A percentile compares a stretch with the other conserved stretches of the same genome.
These are phyloP conservation scores for Prunus yedoensis DNA, from an alignment of 331 rosid genomes.

Conservation along the genomic window DNA sequence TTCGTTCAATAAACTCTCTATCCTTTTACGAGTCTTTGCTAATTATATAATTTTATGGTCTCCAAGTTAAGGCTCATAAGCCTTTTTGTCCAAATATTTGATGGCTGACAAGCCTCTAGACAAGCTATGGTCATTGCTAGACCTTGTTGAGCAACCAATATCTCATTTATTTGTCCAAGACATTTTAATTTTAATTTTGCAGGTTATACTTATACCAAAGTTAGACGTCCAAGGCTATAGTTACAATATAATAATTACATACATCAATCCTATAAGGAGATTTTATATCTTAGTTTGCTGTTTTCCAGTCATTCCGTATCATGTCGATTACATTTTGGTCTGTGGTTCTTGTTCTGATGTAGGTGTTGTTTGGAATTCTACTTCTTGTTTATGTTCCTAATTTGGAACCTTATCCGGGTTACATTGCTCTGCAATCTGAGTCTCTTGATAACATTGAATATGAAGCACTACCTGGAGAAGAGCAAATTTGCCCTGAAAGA, in stretches of 20 bases:
- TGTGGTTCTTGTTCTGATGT: conserved; percentile 27
- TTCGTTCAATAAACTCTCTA: not conserved
- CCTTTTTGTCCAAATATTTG: not conserved
- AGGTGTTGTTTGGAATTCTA: conserved; percentile 73
- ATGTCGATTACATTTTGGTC: not conserved
- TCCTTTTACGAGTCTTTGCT: not conserved
- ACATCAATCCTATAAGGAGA: too few relatives aligned
- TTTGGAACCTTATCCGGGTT: conserved; percentile 69
- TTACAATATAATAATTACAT: too few relatives aligned
- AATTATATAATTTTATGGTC: not conserved
- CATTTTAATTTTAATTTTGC: not conserved
- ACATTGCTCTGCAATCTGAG: conserved; percentile 39
- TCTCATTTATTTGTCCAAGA: not conserved
- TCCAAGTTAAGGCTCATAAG: not conserved
- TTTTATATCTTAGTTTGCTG: not conserved
- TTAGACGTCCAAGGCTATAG: not conserved
- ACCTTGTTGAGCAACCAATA: not conserved
- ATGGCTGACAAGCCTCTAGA: not conserved
- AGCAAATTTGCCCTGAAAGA: conserved; percentile 75
- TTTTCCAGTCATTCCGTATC: not conserved
- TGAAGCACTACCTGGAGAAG: conserved; percentile 64
- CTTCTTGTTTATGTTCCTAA: conserved; percentile 65
- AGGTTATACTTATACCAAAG: not conserved
- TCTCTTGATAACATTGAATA: conserved; percentile 55
- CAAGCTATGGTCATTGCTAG: not conserved